A percentile compares a stretch with the other conserved stretches of the same genome.
Conservation (phyloP, 306 rosid genomes). For the Vigna radiata region DNA sequence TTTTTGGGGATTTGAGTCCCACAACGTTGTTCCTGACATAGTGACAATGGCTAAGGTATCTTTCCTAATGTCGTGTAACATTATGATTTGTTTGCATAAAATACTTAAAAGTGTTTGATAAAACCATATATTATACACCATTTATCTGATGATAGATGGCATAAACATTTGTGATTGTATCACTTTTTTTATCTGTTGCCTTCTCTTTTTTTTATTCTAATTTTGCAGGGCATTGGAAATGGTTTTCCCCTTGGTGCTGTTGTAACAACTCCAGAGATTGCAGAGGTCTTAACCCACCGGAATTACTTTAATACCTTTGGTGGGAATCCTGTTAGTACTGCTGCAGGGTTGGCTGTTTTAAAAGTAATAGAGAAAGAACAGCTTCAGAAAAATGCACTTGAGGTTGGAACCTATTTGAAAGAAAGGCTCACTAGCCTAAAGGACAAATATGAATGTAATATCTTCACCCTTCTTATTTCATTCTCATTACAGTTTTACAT, state of each 20-base stretch:
- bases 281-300: constrained; percentile 77
- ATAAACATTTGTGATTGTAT: background rate
- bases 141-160: background rate
- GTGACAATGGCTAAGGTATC: constrained; percentile 91
- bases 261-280: constrained; percentile 86
- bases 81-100: no score
- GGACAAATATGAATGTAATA: constrained; percentile 72
- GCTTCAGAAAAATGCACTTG: constrained; percentile 74
- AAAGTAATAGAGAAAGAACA: constrained; percentile 80
- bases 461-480: background rate
- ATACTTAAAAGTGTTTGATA: no score
- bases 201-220: background rate
- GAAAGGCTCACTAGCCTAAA: constrained; percentile 66
- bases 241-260: constrained; percentile 93
- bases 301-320: constrained; percentile 86
- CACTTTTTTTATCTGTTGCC: background rate
- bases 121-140: background rate
- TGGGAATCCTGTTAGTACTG: constrained; percentile 86
- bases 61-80: background rate
- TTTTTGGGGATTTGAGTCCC: constrained; percentile 88
- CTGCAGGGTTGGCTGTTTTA: constrained; percentile 84
- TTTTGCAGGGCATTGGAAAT: constrained; percentile 79
- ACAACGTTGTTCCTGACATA: constrained; percentile 86
- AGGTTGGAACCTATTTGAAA: constrained; percentile 71
- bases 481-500: no score